phyloP scores from a whole-genome alignment of 1,284 basidiomycete genomes.

The Cerioporus squamosus region DNA sequence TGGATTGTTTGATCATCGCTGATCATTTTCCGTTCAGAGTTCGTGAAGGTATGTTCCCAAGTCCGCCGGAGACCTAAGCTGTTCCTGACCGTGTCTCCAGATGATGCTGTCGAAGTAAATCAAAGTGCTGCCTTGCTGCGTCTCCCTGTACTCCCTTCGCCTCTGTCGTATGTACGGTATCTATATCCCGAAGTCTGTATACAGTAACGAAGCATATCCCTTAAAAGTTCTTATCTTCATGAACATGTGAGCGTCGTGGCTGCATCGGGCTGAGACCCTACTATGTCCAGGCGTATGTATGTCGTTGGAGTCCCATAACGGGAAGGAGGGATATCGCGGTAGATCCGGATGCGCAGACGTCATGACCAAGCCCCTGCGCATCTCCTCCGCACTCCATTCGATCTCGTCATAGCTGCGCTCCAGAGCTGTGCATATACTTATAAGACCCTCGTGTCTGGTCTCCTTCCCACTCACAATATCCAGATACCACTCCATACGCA shows the following conservation, averaged over 20 bases:
- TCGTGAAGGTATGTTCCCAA: conserved; percentile 59
- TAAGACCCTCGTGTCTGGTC: conserved; percentile 5
- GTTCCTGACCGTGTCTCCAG: conserved; percentile 34
- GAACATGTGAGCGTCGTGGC: no score
- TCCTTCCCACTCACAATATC: neutral
- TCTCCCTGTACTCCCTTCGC: conserved; percentile 5
- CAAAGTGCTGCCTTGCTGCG: neutral
- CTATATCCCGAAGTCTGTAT: conserved; percentile 23
- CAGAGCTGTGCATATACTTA: conserved; percentile 8
- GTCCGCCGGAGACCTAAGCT: neutral
- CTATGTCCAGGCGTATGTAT: neutral
- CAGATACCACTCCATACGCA: neutral
- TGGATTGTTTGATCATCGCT: neutral
- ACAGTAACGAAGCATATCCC: conserved; percentile 9
- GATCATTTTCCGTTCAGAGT: conserved; percentile 47
- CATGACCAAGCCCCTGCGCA: conserved; percentile 22
- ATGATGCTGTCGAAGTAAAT: conserved; percentile 64
- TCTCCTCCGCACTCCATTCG: conserved; percentile 13
- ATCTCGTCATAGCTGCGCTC: conserved; percentile 16
- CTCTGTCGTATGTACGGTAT: conserved; percentile 20
- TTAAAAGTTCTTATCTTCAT: no score
- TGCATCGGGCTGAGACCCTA: no score
- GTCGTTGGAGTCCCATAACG: neutral
- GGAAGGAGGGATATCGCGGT: conserved; percentile 1
- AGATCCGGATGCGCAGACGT: conserved; percentile 17